Base-by-base conservation (phyloP, 805 yeast genomes). In the Yarrowia osloensis region DNA sequence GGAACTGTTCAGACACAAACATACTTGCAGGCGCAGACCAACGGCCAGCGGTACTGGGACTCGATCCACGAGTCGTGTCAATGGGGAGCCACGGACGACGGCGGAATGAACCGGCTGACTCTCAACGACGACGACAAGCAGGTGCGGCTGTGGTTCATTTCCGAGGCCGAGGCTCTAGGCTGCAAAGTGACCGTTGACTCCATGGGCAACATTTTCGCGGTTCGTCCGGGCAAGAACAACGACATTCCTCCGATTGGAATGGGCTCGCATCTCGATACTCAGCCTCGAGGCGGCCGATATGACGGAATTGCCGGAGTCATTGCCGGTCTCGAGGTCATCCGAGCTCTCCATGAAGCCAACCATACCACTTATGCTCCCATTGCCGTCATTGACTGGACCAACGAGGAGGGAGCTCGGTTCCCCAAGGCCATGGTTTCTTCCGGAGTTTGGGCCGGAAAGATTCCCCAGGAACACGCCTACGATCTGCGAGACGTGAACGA, bases 391-490 rank as follows among this genome's bases (percentile, higher is more conserved):
- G 81, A 85, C 72, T 88, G 93, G 93, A 86, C 87, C 75, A 88
- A 88, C 72, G 93, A 88, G 73, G 93, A 88, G 77, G 93, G 93
- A 67, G 91, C 92, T 0, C 77, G 93, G 62, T 88, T 87, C 72
- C 90, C 91, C n/a, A 79, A 84, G 76, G 81, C 88, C 50, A 81
- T 86, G 74, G 86, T 88, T 84, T 83, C 88, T 2, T 84, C 88
- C 4, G 81, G 87, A 15, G 90, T 87, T 1, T 88, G 89, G 89
- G 85, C 90, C 2, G 88, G 84, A 13, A 74, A 77, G 29, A 73
- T 80, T 40, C 70, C 79, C 0, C 76, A 81, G 66, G 83, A 87
- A 66, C 81, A 80, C 4, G 82, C 85, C 5, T 85, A 87, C 70
- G 73, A 76, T 3, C 76, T 86, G 71, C 75, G 81, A 70, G 86